Conservation (phyloP, 805 yeast species). For the Lipomyces spencermartinsiae region DNA sequence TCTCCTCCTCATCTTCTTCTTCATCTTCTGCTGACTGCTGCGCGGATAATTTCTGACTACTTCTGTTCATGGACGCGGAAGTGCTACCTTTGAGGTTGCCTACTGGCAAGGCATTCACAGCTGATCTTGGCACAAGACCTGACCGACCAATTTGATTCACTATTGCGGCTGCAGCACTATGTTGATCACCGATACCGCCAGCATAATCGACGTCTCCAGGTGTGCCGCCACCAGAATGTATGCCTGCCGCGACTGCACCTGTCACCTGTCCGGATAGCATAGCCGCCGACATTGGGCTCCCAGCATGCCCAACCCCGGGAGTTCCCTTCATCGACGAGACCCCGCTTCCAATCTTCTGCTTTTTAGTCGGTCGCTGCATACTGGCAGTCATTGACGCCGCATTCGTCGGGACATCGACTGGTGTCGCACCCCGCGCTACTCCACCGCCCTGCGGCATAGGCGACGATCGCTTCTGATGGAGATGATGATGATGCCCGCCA, state of each 20-base stretch:
- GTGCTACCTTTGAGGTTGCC: neutral
- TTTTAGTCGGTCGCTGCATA: slow-evolving; percentile 14
- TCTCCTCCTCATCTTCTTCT: slow-evolving; percentile 41
- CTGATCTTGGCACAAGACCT: slow-evolving; percentile 27
- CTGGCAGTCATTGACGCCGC: slow-evolving; percentile 13
- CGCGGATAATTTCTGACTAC: neutral
- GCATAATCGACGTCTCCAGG: neutral
- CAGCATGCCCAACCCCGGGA: slow-evolving; percentile 1
- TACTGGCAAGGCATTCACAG: slow-evolving; percentile 29
- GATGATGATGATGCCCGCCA: neutral
- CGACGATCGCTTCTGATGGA: neutral
- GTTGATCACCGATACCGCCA: slow-evolving; percentile 14
- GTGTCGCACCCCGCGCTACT: slow-evolving; percentile 4
- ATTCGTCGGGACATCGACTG: slow-evolving; percentile 3
- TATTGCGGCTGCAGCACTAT: slow-evolving; percentile 25
- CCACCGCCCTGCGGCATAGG: slow-evolving; percentile 1
- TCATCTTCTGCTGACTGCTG: slow-evolving; percentile 16
- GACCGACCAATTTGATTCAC: slow-evolving; percentile 28
- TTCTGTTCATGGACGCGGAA: neutral
- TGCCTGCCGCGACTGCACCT: neutral
- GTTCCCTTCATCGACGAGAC: slow-evolving; percentile 6
- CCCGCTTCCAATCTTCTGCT: slow-evolving; percentile 17
- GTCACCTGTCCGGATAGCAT: neutral
- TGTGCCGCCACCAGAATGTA: neutral
- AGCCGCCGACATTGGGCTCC: slow-evolving; percentile 6